phyloP scores from a whole-genome alignment of 108 stramenopile genomes.

The Hondaea fermentalgiana region DNA sequence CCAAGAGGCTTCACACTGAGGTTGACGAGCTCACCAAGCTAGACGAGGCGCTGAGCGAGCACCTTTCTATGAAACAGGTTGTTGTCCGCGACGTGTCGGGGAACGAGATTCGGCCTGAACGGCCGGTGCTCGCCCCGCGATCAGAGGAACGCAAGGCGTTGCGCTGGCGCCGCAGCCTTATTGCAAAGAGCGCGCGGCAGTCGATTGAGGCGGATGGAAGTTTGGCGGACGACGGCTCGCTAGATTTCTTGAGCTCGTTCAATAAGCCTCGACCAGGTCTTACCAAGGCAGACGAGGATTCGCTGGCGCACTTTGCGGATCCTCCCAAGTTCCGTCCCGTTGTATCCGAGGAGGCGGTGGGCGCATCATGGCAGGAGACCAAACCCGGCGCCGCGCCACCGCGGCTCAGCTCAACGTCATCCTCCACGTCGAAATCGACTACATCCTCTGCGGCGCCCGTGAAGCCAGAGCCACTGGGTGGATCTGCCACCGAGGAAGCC shows the following conservation, averaged over 20 bases:
- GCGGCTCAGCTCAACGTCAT: neutral
- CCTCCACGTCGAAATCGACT: neutral
- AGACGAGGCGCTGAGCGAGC: neutral
- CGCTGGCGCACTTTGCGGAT: neutral
- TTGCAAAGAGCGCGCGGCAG: neutral
- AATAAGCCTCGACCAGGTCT: neutral
- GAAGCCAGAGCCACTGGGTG: neutral
- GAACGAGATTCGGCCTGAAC: neutral
- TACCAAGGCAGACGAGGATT: neutral
- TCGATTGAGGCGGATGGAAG: neutral
- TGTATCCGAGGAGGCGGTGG: neutral
- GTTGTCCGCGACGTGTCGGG: neutral
- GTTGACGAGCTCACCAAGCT: neutral
- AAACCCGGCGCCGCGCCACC: neutral
- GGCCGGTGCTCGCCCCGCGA: neutral
- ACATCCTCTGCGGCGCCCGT: neutral
- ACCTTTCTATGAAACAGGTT: neutral
- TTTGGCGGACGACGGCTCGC: neutral
- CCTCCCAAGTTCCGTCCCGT: neutral
- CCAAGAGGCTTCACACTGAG: neutral
- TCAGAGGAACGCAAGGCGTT: neutral
- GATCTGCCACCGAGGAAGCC: neutral
- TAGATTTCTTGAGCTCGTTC: neutral
- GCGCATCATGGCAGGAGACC: neutral
- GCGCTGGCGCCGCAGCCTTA: neutral